A percentile compares a stretch with the other conserved stretches of the same genome.
phyloP scores from a whole-genome alignment of 2,329 filamentous ascomycete species.

The Paraphoma chrysanthemicola region DNA sequence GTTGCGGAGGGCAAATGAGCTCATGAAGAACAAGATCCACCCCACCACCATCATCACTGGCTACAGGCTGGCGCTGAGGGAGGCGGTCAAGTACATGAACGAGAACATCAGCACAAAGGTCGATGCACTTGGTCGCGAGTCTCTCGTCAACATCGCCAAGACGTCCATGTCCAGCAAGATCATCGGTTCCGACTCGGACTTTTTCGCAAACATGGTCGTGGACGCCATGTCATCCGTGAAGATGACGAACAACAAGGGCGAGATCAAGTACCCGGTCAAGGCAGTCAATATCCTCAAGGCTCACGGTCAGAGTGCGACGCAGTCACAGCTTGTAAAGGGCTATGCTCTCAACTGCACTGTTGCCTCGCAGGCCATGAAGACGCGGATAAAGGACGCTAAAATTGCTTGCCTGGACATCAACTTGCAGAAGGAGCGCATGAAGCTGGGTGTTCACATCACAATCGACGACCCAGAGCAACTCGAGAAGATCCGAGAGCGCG shows the following conservation, averaged over 20 bases:
- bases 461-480: slow-evolving; percentile 97
- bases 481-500: slow-evolving; percentile 93
- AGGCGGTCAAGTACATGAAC: slow-evolving; percentile 98
- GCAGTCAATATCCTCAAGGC: slow-evolving; percentile 99
- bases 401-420: slow-evolving; percentile 98
- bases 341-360: slow-evolving; percentile 99
- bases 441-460: slow-evolving; percentile 97
- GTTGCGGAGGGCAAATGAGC: slow-evolving; percentile 89
- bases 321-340: slow-evolving; percentile 91
- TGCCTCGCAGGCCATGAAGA: slow-evolving; percentile 97
- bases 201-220: slow-evolving; percentile 97
- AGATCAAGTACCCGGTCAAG: slow-evolving; percentile 97
- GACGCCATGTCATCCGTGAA: slow-evolving; percentile 96
- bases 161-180: slow-evolving; percentile 99
- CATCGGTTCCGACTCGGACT: slow-evolving; percentile 92
- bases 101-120: slow-evolving; percentile 98
- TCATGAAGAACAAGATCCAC: slow-evolving; percentile 99
- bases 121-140: slow-evolving; percentile 87
- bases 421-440: slow-evolving; percentile 98
- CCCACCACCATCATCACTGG: slow-evolving; percentile 99
- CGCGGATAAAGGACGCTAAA: slow-evolving; percentile 88
- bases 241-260: slow-evolving; percentile 86
- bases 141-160: slow-evolving; percentile 92
- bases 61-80: slow-evolving; percentile 91
- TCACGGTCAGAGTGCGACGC: slow-evolving; percentile 88